phyloP scores from a whole-genome alignment of 2,329 filamentous ascomycete species.

The Colletotrichum destructivum region DNA sequence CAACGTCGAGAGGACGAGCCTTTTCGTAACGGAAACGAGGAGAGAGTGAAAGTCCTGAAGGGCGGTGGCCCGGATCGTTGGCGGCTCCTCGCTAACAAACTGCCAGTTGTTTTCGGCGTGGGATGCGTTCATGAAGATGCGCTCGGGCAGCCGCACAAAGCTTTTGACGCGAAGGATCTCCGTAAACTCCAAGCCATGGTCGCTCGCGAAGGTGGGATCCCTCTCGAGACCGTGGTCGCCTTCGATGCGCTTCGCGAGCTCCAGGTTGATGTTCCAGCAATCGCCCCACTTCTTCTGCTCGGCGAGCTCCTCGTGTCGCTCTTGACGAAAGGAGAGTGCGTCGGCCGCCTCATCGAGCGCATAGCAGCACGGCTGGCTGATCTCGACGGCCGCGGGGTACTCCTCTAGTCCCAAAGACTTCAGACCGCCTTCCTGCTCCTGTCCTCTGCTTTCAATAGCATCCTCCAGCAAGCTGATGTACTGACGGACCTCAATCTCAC shows the following conservation, averaged over 20 bases:
- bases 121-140: slow-evolving; percentile 82
- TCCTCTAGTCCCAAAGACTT: slow-evolving; percentile 65
- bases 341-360: slow-evolving; percentile 80
- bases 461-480: slow-evolving; percentile 76
- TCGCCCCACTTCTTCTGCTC: slow-evolving; percentile 75
- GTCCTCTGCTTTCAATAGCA: slow-evolving; percentile 58
- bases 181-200: slow-evolving; percentile 61
- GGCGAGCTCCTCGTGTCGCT: slow-evolving; percentile 70
- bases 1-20: slow-evolving; percentile 78
- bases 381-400: slow-evolving; percentile 80
- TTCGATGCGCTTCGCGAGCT: slow-evolving; percentile 49
- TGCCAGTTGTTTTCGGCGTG: slow-evolving; percentile 78
- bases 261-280: slow-evolving; percentile 75
- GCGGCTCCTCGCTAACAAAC: slow-evolving; percentile 71
- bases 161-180: slow-evolving; percentile 70
- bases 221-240: slow-evolving; percentile 37
- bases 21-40: slow-evolving; percentile 76
- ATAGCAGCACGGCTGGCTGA: slow-evolving; percentile 75
- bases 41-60: slow-evolving; percentile 83
- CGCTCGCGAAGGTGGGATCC: slow-evolving; percentile 32
- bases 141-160: slow-evolving; percentile 76
- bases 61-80: slow-evolving; percentile 81
- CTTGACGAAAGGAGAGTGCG: slow-evolving; percentile 74
- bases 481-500: slow-evolving; percentile 79
- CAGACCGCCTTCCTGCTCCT: slow-evolving; percentile 45